phyloP scores from a whole-genome alignment of 139 green algal genomes.

The Monoraphidium neglectum region DNA sequence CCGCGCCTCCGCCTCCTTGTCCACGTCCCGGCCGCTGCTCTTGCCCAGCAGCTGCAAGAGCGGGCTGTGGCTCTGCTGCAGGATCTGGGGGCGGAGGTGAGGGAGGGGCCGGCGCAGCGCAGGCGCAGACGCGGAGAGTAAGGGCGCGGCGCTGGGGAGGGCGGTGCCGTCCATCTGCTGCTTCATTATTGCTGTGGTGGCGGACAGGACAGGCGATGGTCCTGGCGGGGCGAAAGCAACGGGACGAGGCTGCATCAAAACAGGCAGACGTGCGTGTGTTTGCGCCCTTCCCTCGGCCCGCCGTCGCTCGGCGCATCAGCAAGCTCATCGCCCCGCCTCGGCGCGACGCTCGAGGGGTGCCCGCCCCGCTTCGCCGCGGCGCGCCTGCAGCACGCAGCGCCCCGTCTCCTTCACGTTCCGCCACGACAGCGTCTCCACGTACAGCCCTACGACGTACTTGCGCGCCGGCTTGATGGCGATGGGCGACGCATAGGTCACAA shows the following conservation, averaged over 20 bases:
- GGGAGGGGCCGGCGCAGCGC: neutral
- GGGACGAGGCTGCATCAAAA: too few species aligned
- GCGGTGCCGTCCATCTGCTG: too few species aligned
- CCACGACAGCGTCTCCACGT: conserved; percentile 15
- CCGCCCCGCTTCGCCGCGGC: too few species aligned
- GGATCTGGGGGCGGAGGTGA: conserved; percentile 24
- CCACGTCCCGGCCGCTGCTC: conserved; percentile 46
- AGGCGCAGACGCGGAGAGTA: neutral
- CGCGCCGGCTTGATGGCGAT: conserved; percentile 16
- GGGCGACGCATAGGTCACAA: conserved; percentile 25
- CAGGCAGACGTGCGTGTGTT: too few species aligned
- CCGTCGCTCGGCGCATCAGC: too few species aligned
- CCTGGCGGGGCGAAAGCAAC: too few species aligned
- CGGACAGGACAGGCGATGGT: too few species aligned
- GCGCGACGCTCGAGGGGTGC: too few species aligned
- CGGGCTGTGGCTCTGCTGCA: conserved; percentile 39
- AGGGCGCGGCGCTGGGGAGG: neutral
- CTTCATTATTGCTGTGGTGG: too few species aligned
- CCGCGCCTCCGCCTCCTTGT: conserved; percentile 48
- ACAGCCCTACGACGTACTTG: conserved; percentile 26
- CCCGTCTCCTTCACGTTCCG: conserved; percentile 22
- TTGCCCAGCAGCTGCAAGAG: conserved; percentile 63
- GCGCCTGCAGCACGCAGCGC: conserved; percentile 22
- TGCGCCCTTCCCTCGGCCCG: too few species aligned
- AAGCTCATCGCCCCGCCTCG: too few species aligned